phyloP scores from a whole-genome alignment of 352 stramenopile genomes.

The Globisporangium lucens region DNA sequence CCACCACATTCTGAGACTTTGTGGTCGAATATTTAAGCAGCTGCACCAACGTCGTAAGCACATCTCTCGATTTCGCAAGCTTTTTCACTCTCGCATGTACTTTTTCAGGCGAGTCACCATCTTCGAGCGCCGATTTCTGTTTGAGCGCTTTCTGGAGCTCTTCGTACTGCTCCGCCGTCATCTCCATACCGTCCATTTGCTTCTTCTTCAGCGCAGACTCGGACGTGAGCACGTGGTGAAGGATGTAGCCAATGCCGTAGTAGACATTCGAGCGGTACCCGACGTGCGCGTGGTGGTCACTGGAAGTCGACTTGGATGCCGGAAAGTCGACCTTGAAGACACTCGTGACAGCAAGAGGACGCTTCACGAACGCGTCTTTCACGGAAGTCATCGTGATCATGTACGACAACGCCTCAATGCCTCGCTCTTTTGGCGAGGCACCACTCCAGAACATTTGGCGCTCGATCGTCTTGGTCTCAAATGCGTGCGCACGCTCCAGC shows the following conservation, averaged over 20 bases:
- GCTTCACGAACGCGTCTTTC: slow-evolving; percentile 74
- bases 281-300: slow-evolving; percentile 32
- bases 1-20: slow-evolving; percentile 74
- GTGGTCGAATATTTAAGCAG: slow-evolving; percentile 72
- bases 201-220: slow-evolving; percentile 94
- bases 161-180: slow-evolving; percentile 97
- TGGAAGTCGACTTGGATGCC: slow-evolving; percentile 20
- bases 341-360: slow-evolving; percentile 50
- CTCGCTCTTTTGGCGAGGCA: slow-evolving; percentile 75
- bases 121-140: slow-evolving; percentile 92
- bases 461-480: slow-evolving; percentile 37
- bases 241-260: slow-evolving; percentile 94
- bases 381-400: slow-evolving; percentile 80
- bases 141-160: slow-evolving; percentile 93
- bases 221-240: slow-evolving; percentile 92
- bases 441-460: slow-evolving; percentile 61
- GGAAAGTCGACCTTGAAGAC: slow-evolving; percentile 72
- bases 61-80: slow-evolving; percentile 42
- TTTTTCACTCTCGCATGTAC: slow-evolving; percentile 60
- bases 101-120: slow-evolving; percentile 82
- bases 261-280: slow-evolving; percentile 83
- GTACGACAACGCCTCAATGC: slow-evolving; percentile 81
- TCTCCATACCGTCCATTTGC: slow-evolving; percentile 95
- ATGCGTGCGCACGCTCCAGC: slow-evolving; percentile 53
- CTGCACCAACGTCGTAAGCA: slow-evolving; percentile 75